phyloP scores from a whole-genome alignment of 805 yeast genomes.

The Candida chauliodis region DNA sequence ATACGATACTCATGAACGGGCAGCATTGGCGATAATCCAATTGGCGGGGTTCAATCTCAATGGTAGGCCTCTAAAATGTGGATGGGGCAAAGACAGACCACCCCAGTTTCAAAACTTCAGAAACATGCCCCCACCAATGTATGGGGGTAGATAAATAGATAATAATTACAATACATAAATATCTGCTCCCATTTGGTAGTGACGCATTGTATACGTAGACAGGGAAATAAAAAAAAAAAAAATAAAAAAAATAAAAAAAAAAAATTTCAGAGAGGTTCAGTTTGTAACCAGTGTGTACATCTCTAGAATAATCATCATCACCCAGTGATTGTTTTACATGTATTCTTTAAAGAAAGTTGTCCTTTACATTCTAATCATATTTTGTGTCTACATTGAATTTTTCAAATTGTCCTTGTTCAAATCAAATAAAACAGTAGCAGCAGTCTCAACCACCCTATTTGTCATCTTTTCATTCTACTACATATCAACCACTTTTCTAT shows the following conservation, averaged over 20 bases:
- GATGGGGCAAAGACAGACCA: constrained; percentile 75
- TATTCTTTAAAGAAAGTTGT: constrained; percentile 6
- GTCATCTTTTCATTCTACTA: constrained; percentile 9
- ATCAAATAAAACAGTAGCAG: constrained; percentile 8
- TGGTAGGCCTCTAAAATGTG: constrained; percentile 76
- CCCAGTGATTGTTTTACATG: constrained; percentile 3
- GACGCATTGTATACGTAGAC: background rate
- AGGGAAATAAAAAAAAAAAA: constrained; percentile 1
- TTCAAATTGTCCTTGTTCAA: constrained; percentile 7
- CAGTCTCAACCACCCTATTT: constrained; percentile 12
- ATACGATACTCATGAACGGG: constrained; percentile 82
- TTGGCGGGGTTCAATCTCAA: constrained; percentile 66
- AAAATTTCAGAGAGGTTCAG: no score
- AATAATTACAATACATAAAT: background rate
- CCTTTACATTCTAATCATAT: background rate
- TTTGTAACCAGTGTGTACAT: no score
- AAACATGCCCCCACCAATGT: constrained; percentile 25
- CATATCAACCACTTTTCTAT: background rate
- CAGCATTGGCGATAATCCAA: constrained; percentile 83
- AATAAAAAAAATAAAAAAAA: no score
- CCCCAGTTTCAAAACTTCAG: constrained; percentile 27
- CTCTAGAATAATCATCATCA: no score
- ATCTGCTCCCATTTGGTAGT: background rate
- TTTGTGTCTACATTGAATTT: constrained; percentile 1
- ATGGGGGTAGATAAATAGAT: constrained; percentile 21